Base-by-base conservation (phyloP, 345 rosid genomes). In the Eutrema japonicum region DNA sequence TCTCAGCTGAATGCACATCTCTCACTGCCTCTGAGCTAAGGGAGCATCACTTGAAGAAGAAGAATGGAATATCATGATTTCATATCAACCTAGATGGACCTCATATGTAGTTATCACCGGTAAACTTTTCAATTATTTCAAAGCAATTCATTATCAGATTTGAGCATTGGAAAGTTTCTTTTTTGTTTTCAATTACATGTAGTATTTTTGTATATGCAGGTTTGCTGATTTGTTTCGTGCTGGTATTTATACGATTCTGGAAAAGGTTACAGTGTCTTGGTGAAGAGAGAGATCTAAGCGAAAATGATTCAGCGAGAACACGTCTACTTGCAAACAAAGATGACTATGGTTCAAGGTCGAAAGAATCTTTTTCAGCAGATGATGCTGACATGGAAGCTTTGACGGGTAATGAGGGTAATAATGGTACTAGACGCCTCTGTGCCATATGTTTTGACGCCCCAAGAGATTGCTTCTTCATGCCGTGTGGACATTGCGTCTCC, bases 381-480 rank as follows among this genome's bases (percentile, higher is more conserved):
- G 85, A 72, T 48, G 79, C 43, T 11, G 91, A 86, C 64, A 75
- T 81, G 52, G 92, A 92, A 79, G 85, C 85, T 8, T 37, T 84
- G 13, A 2, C 9, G 5, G 50, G 50, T 54, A 65, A 61, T 67
- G 93, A 80, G 43, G 82, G 85, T 72, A 88, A 85, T 80, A 85
- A 81, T 55, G 77, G 76, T 42, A 89, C 80, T 10, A 81, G 79
- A 43, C 82, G 89, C 26, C 88, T 89, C 8, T 92, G 99, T 80
- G 92, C 88, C 41, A 90, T 95, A 63, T 95, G 99, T 84, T 92
- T 81, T 57, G 96, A 92, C 81, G 88, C 93, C 68, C 89, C 90
- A 2, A 86, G 96, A 74, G 96, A 87, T 67, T 92, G 93, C 60
- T 95, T 95, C 73, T 92, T 88, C 80, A 91, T 92, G 71, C 97